Conservation (phyloP, 768 basidiomycete species). For the Dentipellis fragilis region DNA sequence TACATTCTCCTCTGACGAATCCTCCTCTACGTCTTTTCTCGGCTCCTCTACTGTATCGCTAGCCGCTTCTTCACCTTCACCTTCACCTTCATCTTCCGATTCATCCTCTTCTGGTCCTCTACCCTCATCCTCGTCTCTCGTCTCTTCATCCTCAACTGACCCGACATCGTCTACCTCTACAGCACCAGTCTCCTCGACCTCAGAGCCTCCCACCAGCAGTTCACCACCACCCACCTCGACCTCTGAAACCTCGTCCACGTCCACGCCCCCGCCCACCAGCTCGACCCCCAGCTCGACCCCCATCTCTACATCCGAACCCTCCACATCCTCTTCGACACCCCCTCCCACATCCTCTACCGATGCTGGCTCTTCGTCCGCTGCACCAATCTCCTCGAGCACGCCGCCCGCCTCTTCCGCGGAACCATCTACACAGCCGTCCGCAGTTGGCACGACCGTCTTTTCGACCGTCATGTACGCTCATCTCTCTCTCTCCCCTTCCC, state of each 20-base stretch:
- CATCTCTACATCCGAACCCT: background rate
- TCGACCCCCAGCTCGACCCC: background rate
- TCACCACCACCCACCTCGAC: background rate
- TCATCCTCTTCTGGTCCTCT: constrained; percentile 1
- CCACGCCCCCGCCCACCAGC: background rate
- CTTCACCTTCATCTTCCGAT: constrained; percentile 1
- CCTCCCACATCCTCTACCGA: background rate
- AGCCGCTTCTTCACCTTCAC: background rate
- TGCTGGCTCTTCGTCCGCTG: background rate
- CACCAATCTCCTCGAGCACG: background rate
- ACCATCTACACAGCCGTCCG: background rate
- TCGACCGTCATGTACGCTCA: background rate
- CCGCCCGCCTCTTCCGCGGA: background rate
- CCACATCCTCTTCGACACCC: background rate
- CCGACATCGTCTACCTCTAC: background rate
- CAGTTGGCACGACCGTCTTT: background rate
- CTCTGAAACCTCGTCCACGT: background rate
- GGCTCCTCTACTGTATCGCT: constrained; percentile 3
- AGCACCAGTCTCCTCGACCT: background rate
- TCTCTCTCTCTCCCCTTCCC: background rate
- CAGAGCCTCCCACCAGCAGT: background rate
- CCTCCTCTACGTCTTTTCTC: background rate
- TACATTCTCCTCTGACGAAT: background rate
- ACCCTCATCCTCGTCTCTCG: background rate
- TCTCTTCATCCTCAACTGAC: background rate